Evolutionary conservation across 2,329 filamentous ascomycete species (phyloP).

Genomic region (Calycina marina): DNA sequence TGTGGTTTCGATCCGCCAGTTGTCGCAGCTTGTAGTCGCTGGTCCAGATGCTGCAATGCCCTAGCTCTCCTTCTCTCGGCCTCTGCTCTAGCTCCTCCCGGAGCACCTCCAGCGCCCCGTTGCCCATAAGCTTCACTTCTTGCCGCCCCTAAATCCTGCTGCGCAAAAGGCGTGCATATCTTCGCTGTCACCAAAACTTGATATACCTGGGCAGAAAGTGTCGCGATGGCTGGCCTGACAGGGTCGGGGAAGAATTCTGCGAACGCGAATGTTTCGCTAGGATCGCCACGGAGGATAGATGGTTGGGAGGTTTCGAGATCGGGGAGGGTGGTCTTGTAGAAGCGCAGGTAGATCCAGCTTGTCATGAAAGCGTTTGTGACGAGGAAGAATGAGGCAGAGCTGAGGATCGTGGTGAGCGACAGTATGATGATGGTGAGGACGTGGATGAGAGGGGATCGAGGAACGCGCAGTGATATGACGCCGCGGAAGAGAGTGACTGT

Average conservation of each 20-base stretch:
- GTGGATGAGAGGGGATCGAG: constrained; percentile 55
- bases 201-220: constrained; percentile 63
- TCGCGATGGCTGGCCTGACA: constrained; percentile 61
- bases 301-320: constrained; percentile 50
- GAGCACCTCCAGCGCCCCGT: constrained; percentile 34
- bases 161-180: constrained; percentile 74
- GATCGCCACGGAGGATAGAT: constrained; percentile 64
- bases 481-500: constrained; percentile 89
- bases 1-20: constrained; percentile 28
- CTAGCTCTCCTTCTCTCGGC: constrained; percentile 80
- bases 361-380: constrained; percentile 69
- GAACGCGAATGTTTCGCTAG: constrained; percentile 92
- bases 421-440: constrained; percentile 59
- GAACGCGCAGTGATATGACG: constrained; percentile 75
- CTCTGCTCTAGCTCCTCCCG: constrained; percentile 67
- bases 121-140: constrained; percentile 48
- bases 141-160: constrained; percentile 62
- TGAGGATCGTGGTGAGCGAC: constrained; percentile 47
- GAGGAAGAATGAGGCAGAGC: constrained; percentile 59
- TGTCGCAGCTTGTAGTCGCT: constrained; percentile 76
- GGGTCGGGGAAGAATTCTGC: constrained; percentile 87
- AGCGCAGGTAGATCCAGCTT: constrained; percentile 91
- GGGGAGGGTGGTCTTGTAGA: constrained; percentile 69
- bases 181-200: constrained; percentile 57
- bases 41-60: constrained; percentile 82